Evolutionary conservation across 345 rosid species (phyloP).

Genomic region (Rhodomyrtus tomentosa): DNA sequence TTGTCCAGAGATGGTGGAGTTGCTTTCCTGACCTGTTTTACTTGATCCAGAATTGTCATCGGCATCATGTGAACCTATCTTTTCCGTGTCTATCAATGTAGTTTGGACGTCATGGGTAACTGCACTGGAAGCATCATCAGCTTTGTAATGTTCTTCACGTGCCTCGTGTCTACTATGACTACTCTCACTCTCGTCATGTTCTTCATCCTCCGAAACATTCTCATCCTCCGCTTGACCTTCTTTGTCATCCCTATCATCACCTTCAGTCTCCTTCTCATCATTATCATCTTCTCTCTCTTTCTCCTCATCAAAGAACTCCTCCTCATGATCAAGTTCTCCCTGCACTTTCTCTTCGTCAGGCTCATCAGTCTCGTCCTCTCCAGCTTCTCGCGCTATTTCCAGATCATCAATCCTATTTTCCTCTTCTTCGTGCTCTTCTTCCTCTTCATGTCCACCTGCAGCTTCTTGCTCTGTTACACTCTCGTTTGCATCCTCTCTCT

Average conservation of each 20-base stretch:
- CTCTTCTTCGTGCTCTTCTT: constrained; percentile 25
- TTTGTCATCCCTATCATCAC: constrained; percentile 40
- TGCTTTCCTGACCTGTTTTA: not conserved
- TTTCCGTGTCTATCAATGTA: constrained; percentile 14
- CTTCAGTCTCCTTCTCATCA: constrained; percentile 11
- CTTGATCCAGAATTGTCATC: constrained; percentile 2
- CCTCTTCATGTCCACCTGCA: constrained; percentile 25
- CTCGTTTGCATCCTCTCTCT: constrained; percentile 21
- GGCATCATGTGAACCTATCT: constrained; percentile 22
- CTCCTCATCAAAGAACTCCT: constrained; percentile 12
- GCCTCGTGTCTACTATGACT: constrained; percentile 48
- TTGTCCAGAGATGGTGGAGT: not conserved
- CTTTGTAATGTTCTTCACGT: constrained; percentile 72
- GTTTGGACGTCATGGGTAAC: constrained; percentile 63
- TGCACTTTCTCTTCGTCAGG: constrained; percentile 6
- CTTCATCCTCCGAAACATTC: constrained; percentile 18
- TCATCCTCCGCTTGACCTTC: constrained; percentile 22
- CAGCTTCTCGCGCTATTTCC: constrained; percentile 17
- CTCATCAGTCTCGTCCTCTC: constrained; percentile 8
- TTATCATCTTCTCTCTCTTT: constrained; percentile 20
- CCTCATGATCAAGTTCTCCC: constrained; percentile 13
- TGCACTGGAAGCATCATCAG: constrained; percentile 96
- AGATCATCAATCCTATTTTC: constrained; percentile 22
- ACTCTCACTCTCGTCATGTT: constrained; percentile 24
- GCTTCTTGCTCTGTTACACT: constrained; percentile 19